Conservation (phyloP, 257 asterid genomes). For the Lycium barbarum region DNA sequence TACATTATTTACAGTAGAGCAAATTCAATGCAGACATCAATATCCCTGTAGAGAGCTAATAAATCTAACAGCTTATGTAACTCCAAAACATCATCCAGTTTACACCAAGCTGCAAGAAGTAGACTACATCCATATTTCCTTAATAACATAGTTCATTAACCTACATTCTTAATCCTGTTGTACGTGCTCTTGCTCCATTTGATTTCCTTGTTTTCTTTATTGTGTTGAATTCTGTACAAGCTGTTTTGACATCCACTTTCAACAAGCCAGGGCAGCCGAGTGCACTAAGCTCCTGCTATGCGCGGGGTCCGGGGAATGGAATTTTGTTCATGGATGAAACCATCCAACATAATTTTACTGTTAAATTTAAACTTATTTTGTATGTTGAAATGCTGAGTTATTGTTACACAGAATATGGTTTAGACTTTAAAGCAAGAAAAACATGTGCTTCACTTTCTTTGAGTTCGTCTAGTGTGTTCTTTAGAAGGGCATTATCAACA, state of each 20-base stretch:
- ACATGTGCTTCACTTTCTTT: neutral
- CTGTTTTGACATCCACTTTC: neutral
- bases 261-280: neutral
- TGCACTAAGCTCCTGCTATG: no score
- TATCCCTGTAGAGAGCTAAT: no score
- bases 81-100: neutral
- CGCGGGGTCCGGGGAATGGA: no score
- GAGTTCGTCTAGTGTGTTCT: neutral
- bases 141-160: neutral
- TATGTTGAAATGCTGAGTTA: neutral
- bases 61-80: neutral
- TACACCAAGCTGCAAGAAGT: neutral
- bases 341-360: conserved; percentile 4
- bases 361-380: conserved; percentile 7
- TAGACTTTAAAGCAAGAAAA: neutral
- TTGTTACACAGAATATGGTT: conserved; percentile 8
- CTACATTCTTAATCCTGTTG: neutral
- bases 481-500: neutral
- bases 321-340: neutral
- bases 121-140: conserved; percentile 11
- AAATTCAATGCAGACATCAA: neutral
- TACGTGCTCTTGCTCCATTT: conserved; percentile 5
- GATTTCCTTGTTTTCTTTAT: neutral
- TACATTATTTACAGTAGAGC: neutral
- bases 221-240: neutral